Evolutionary conservation across 2,329 filamentous ascomycete species (phyloP).

Genomic region (Davidsoniella eucalypti): DNA sequence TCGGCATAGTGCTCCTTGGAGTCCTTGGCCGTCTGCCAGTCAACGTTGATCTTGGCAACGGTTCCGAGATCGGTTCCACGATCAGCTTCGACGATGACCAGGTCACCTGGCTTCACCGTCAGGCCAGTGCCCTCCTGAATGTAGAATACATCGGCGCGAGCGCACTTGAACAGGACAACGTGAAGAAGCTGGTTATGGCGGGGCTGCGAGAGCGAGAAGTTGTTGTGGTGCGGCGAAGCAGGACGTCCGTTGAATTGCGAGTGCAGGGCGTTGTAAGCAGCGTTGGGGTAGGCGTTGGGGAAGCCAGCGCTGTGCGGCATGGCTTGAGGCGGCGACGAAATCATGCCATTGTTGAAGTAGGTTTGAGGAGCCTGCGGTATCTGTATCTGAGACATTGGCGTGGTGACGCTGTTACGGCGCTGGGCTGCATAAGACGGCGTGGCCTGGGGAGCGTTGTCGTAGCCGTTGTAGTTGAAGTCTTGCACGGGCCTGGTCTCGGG

Average conservation of each 20-base stretch:
- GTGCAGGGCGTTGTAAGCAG: constrained; percentile 8
- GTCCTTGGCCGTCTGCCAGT: constrained; percentile 74
- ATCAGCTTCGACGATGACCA: constrained; percentile 95
- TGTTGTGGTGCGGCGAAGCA: constrained; percentile 43
- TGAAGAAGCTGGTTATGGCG: constrained; percentile 58
- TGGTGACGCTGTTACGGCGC: background rate
- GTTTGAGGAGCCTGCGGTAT: background rate
- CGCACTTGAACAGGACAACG: constrained; percentile 93
- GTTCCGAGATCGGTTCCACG: constrained; percentile 90
- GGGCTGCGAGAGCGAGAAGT: constrained; percentile 44
- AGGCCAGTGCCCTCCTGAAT: constrained; percentile 91
- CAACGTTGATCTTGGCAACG: constrained; percentile 74
- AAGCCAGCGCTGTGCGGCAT: constrained; percentile 8
- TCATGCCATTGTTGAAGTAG: constrained; percentile 8
- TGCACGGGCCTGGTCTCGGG: constrained; percentile 3
- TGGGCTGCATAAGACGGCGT: background rate
- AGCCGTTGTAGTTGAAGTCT: constrained; percentile 7
- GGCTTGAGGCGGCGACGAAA: constrained; percentile 8
- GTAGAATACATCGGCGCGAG: constrained; percentile 88
- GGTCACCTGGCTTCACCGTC: constrained; percentile 74
- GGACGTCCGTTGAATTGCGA: constrained; percentile 18
- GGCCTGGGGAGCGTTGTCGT: constrained; percentile 6
- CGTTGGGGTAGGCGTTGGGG: constrained; percentile 18
- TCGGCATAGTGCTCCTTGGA: constrained; percentile 83
- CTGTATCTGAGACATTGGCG: background rate